phyloP scores from a whole-genome alignment of 2,329 filamentous ascomycete genomes.

The Aspergillus amoenus region DNA sequence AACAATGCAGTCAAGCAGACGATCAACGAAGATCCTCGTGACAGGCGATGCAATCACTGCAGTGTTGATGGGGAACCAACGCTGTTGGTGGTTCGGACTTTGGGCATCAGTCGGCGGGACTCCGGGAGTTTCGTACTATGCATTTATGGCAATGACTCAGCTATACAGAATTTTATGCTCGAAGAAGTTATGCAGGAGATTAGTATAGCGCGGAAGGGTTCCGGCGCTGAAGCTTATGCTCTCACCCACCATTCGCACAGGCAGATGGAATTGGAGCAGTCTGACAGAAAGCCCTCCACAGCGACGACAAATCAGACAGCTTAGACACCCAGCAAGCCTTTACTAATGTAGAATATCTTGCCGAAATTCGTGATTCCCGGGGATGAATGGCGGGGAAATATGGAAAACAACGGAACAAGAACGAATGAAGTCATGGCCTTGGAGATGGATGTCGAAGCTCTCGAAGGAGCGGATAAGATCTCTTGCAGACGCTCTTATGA shows the following conservation, averaged over 20 bases:
- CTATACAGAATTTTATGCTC: not conserved
- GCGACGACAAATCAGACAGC: no score
- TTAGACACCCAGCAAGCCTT: no score
- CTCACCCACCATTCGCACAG: no score
- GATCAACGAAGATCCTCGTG: conserved; percentile 1
- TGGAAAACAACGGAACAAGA: not conserved
- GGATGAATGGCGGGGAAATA: not conserved
- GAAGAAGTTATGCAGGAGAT: not conserved
- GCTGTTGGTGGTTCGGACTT: not conserved
- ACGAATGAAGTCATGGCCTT: not conserved
- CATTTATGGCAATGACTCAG: not conserved
- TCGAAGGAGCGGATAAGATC: not conserved
- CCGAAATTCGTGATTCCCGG: not conserved
- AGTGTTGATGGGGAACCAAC: not conserved
- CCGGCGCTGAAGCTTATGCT: no score
- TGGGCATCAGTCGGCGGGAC: not conserved
- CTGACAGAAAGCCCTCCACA: no score
- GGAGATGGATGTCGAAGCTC: not conserved
- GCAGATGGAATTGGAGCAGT: no score
- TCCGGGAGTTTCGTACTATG: not conserved
- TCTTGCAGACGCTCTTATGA: conserved; percentile 3
- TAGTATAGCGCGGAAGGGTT: no score
- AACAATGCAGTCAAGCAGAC: not conserved
- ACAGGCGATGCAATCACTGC: not conserved
- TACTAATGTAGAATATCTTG: no score